Conservation (phyloP, 139 green algal genomes). For the Chlorella vulgaris region DNA sequence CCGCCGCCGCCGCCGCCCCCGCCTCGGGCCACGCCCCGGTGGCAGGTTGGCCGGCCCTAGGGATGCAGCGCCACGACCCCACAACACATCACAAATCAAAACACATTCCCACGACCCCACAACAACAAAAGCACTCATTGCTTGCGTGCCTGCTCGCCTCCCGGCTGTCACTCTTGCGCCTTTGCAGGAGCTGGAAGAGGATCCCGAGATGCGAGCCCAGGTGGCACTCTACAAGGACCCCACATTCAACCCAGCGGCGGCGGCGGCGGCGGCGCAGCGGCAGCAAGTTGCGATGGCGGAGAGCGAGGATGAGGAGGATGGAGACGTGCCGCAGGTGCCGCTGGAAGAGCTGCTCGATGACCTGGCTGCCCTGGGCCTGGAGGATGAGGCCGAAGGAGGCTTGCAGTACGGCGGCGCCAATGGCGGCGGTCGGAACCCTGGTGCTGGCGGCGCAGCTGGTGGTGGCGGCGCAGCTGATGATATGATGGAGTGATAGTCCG, state of each 20-base stretch:
- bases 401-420: not conserved
- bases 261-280: not conserved
- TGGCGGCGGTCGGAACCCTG: not conserved
- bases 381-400: constrained; percentile 28
- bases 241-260: constrained; percentile 1
- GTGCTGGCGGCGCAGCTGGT: too few relatives aligned
- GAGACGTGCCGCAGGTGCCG: constrained; percentile 77
- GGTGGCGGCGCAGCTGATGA: too few relatives aligned
- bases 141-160: too few relatives aligned
- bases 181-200: constrained; percentile 84
- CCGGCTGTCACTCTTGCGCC: not conserved
- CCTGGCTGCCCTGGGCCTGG: constrained; percentile 70
- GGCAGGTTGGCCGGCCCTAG: too few relatives aligned
- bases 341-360: constrained; percentile 96
- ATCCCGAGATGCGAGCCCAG: constrained; percentile 73
- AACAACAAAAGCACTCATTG: not conserved
- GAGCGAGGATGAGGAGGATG: constrained; percentile 11
- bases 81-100: too few relatives aligned
- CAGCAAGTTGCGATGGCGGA: constrained; percentile 9
- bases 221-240: constrained; percentile 62
- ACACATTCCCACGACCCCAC: not conserved
- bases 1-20: too few relatives aligned
- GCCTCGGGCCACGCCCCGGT: too few relatives aligned
- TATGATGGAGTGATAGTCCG: too few relatives aligned
- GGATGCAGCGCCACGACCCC: too few relatives aligned